Conservation (phyloP, 2,329 filamentous ascomycete species). For the Phialocephala sp. region DNA sequence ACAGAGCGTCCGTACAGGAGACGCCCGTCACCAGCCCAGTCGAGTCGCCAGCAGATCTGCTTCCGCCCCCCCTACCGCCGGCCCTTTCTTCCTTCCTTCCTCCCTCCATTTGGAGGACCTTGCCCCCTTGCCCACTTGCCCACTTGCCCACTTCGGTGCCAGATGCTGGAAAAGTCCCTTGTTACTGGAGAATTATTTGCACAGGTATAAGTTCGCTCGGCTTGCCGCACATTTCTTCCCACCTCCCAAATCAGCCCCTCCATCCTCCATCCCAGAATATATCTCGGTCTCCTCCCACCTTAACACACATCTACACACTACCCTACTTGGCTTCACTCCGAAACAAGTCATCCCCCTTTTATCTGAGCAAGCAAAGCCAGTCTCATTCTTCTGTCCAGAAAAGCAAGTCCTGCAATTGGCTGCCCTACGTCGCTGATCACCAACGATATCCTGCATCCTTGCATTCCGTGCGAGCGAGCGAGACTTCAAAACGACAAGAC, state of each 20-base stretch:
- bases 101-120: background rate
- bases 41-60: background rate
- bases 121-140: background rate
- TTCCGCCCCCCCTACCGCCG: conserved; percentile 6
- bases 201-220: conserved; percentile 35
- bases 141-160: background rate
- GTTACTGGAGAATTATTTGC: conserved; percentile 17
- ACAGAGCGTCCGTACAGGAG: no score
- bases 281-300: conserved; percentile 16
- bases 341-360: conserved; percentile 31
- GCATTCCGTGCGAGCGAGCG: conserved; percentile 21
- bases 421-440: conserved; percentile 32
- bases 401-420: conserved; percentile 33
- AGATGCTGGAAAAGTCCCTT: background rate
- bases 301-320: conserved; percentile 9
- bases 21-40: no score
- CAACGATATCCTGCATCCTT: conserved; percentile 28
- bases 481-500: conserved; percentile 21
- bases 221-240: no score
- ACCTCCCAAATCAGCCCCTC: conserved; percentile 28
- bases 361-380: conserved; percentile 34
- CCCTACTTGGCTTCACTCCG: conserved; percentile 23
- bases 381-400: conserved; percentile 23
- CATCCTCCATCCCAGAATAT: conserved; percentile 26
- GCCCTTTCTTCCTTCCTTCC: conserved; percentile 7